These are phyloP conservation scores for Epichloe bromicola DNA, from an alignment of 2,329 filamentous ascomycete genomes.

Conservation along the genomic window DNA sequence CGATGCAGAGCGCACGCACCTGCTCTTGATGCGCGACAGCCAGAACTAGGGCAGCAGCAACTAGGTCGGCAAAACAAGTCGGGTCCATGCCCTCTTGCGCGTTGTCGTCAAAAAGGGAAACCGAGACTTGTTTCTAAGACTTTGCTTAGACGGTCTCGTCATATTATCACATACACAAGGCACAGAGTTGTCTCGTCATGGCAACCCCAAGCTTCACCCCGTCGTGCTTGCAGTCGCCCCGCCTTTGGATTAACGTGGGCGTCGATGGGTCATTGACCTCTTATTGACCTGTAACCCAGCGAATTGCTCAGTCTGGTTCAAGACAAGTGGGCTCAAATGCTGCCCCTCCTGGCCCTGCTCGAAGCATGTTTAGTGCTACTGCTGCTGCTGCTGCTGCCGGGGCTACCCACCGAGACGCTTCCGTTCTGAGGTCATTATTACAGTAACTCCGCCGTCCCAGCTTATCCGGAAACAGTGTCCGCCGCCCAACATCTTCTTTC, in stretches of 20 bases:
- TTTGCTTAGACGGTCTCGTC: background rate
- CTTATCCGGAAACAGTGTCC: constrained; percentile 6
- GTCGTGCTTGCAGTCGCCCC: background rate
- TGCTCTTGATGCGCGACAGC: background rate
- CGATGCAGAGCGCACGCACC: background rate
- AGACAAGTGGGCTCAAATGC: no score
- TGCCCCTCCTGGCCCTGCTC: background rate
- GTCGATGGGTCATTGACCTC: background rate
- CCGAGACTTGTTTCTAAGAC: background rate
- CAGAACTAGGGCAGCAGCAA: background rate
- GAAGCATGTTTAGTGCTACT: background rate
- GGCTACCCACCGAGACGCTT: background rate
- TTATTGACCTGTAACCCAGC: background rate
- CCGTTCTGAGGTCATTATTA: constrained; percentile 7
- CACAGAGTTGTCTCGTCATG: background rate
- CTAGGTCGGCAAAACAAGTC: no score
- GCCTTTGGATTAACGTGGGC: background rate
- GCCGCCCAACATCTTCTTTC: constrained; percentile 4
- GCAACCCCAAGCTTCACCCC: no score
- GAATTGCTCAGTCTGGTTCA: no score
- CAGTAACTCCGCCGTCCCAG: constrained; percentile 8
- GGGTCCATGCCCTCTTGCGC: no score
- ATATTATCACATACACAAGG: background rate
- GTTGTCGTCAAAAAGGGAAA: background rate
- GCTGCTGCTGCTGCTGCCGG: background rate